A percentile compares a stretch with the other conserved stretches of the same genome.
These are phyloP conservation scores for Camillea tinctor DNA, from an alignment of 2,329 filamentous ascomycete species.

Conservation along the genomic window DNA sequence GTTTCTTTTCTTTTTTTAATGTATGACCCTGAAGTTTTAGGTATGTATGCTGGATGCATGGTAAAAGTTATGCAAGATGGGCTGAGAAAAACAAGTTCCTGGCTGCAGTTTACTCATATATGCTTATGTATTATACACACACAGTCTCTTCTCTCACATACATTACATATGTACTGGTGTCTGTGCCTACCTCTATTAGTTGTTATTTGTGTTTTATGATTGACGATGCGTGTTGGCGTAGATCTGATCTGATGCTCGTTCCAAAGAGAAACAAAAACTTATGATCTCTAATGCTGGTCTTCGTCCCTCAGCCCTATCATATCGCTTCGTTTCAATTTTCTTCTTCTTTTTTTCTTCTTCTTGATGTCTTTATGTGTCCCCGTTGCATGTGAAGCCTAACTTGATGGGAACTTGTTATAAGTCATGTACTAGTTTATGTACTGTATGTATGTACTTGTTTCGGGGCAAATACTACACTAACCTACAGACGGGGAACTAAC, in stretches of 20 bases:
- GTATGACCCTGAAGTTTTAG: too few species aligned
- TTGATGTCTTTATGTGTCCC: background rate
- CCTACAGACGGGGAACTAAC: too few species aligned
- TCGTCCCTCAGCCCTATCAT: background rate
- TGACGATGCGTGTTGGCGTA: background rate
- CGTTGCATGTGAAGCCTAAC: too few species aligned
- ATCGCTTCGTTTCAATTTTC: too few species aligned
- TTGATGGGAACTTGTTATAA: background rate
- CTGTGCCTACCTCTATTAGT: background rate
- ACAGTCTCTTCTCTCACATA: too few species aligned
- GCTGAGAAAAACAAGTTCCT: background rate
- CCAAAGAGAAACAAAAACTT: background rate
- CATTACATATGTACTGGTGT: background rate
- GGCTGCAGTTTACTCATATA: too few species aligned
- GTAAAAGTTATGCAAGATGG: too few species aligned
- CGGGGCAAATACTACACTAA: too few species aligned
- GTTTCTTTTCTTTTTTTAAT: background rate
- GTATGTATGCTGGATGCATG: too few species aligned
- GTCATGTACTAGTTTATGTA: background rate
- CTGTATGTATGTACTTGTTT: background rate
- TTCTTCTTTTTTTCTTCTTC: conserved; percentile 11
- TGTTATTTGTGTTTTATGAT: background rate
- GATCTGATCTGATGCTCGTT: background rate
- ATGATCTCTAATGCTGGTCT: background rate
- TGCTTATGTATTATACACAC: too few species aligned